A percentile compares a stretch with the other conserved stretches of the same genome.
These are phyloP conservation scores for Phytophthora melonis DNA, from an alignment of 352 stramenopile genomes.

Conservation along the genomic window DNA sequence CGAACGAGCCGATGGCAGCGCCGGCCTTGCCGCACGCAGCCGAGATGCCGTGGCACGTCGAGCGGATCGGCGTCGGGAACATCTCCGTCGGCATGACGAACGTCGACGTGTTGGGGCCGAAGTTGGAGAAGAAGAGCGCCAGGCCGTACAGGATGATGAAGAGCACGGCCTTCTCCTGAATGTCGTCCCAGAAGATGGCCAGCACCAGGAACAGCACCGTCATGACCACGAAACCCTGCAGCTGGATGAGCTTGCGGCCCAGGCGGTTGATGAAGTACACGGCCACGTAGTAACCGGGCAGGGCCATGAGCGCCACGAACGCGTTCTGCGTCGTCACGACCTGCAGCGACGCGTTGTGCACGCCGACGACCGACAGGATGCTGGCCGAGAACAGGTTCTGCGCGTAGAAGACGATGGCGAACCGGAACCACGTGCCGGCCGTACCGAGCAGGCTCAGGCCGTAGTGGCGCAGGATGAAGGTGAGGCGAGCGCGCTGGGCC, in stretches of 20 bases:
- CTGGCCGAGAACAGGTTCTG: conserved; percentile 84
- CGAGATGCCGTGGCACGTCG: conserved; percentile 90
- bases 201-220: conserved; percentile 70
- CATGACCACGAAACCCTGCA: conserved; percentile 80
- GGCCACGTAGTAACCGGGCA: conserved; percentile 86
- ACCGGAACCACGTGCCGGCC: conserved; percentile 86
- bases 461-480: conserved; percentile 65
- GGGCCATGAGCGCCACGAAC: conserved; percentile 71
- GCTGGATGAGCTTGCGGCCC: conserved; percentile 76
- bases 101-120: conserved; percentile 87
- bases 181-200: conserved; percentile 66
- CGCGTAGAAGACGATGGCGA: conserved; percentile 87
- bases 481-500: conserved; percentile 20
- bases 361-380: conserved; percentile 68
- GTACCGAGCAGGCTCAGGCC: conserved; percentile 64
- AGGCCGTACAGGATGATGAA: conserved; percentile 85
- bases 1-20: conserved; percentile 77
- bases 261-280: conserved; percentile 78
- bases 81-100: conserved; percentile 93
- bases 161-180: conserved; percentile 55
- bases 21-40: conserved; percentile 89
- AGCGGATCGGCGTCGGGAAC: conserved; percentile 85
- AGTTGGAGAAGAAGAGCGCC: conserved; percentile 88
- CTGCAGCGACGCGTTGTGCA: conserved; percentile 61
- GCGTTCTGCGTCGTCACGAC: conserved; percentile 65